Base-by-base conservation (phyloP, 345 rosid species). In the Euclidium syriacum region DNA sequence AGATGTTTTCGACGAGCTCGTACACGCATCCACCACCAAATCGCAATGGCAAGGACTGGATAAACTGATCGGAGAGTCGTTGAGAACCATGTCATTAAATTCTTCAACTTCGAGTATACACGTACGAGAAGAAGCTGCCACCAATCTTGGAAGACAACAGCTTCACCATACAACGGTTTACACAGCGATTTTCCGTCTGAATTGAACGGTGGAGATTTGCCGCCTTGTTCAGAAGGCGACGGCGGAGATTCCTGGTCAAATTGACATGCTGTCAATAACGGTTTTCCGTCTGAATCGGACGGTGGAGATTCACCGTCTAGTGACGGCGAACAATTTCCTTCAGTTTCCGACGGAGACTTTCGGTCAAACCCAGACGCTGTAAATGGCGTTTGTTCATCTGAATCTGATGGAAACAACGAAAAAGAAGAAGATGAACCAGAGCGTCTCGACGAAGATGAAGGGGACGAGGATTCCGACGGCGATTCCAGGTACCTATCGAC, bases 21-120 rank as follows among this genome's bases (percentile, higher is more conserved):
- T 48, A 61, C 30, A 57, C 73, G 76, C 6, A 74, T 55, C 81
- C 79, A 78, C 87, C 82, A 80, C 74, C 74, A 66, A 5, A 68
- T 30, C 30, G 75, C 80, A 41, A 72, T 19, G 15, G 75, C 67
- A 0, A 76, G 40, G 0, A 56, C 34, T 11, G 75, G 71, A 32
- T 73, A 59, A 3, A 67, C 27, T 7, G 77, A 50, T n/a, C 55
- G 32, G 6, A 71, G 38, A 27, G 53, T 41, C 41, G 54, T 52
- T 4, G 75, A 64, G 71, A 71, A 51, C 75, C 75, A 71, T 0
- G 42, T 8, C 44, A 57, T 0, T 0, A 47, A 7, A 53, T 6
- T 42, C 35, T 64, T 64, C 22, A 80, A 60, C 64, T 76, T 83
- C 0, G 79, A 50, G 25, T 65, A 70, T 19, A 76, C 41, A 32